phyloP scores from a whole-genome alignment of 805 yeast genomes.

The Metschnikowia peoriensis region DNA sequence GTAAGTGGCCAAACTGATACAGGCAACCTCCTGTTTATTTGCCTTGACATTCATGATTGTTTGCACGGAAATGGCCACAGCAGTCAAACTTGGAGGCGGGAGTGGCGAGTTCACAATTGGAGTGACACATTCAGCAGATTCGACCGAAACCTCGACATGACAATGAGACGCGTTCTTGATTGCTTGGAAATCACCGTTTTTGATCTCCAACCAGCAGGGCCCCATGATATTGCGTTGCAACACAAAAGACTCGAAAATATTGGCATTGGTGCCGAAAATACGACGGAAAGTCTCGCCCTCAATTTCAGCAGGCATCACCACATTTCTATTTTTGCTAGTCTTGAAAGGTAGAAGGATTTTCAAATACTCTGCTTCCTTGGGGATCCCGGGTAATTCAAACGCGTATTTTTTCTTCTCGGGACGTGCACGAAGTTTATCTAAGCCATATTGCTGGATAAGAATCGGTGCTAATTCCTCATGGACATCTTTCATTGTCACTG shows the following conservation, averaged over 20 bases:
- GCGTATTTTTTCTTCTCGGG: slow-evolving; percentile 79
- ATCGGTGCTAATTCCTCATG: slow-evolving; percentile 73
- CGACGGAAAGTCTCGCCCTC: slow-evolving; percentile 74
- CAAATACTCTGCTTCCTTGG: slow-evolving; percentile 75
- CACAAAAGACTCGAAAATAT: slow-evolving; percentile 82
- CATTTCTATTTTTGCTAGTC: slow-evolving; percentile 52
- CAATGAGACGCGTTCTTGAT: slow-evolving; percentile 74
- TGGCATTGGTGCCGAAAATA: slow-evolving; percentile 75
- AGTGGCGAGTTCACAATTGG: slow-evolving; percentile 45
- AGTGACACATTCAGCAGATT: slow-evolving; percentile 45
- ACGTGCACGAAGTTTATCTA: slow-evolving; percentile 63
- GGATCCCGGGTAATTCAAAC: slow-evolving; percentile 79
- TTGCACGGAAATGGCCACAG: slow-evolving; percentile 74
- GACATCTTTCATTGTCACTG: slow-evolving; percentile 59
- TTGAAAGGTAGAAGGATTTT: slow-evolving; percentile 74
- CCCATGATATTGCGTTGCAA: slow-evolving; percentile 87
- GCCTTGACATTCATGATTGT: slow-evolving; percentile 72
- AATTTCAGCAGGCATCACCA: slow-evolving; percentile 56
- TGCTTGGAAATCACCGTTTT: slow-evolving; percentile 56
- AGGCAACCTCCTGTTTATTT: slow-evolving; percentile 82
- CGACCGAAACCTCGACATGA: slow-evolving; percentile 66
- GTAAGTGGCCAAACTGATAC: slow-evolving; percentile 75
- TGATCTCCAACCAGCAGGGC: slow-evolving; percentile 90
- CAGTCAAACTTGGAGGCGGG: slow-evolving; percentile 63
- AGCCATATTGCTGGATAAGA: slow-evolving; percentile 59